Conservation (phyloP, 306 rosid genomes). For the Castanea sativa region DNA sequence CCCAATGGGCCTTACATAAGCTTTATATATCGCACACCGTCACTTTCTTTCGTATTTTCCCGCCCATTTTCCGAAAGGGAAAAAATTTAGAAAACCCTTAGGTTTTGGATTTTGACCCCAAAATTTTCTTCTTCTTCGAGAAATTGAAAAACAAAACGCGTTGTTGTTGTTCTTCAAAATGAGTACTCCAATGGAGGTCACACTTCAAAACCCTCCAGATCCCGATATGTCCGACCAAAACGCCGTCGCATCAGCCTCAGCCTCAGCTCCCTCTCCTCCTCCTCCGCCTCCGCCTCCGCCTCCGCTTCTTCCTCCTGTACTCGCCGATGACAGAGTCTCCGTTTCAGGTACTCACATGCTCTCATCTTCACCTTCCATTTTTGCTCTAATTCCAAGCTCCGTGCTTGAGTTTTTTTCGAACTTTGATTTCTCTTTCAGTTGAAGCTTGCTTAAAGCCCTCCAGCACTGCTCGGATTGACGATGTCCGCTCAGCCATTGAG, state of each 20-base stretch:
- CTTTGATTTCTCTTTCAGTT: constrained; percentile 40
- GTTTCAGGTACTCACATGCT: constrained; percentile 58
- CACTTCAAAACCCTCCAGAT: constrained; percentile 38
- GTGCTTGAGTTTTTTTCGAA: not conserved
- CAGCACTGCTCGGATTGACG: constrained; percentile 65
- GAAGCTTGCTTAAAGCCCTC: constrained; percentile 84
- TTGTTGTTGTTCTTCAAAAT: constrained; percentile 14
- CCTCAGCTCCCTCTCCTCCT: not conserved
- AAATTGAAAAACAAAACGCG: not conserved
- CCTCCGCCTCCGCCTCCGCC: constrained; percentile 26
- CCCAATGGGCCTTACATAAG: no score
- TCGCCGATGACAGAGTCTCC: constrained; percentile 53
- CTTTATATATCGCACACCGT: no score
- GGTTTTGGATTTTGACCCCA: no score
- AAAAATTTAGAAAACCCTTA: no score
- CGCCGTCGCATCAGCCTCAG: constrained; percentile 31
- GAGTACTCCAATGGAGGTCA: constrained; percentile 74
- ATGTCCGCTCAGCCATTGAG: constrained; percentile 73
- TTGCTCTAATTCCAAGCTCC: constrained; percentile 6
- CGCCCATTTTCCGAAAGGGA: not conserved
- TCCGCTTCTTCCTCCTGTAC: constrained; percentile 39
- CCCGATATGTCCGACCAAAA: constrained; percentile 34
- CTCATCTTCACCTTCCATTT: not conserved
- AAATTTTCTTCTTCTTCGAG: not conserved
- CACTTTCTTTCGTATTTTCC: no score